Base-by-base conservation (phyloP, 2,329 filamentous ascomycete genomes). In the Zarea fungicola region DNA sequence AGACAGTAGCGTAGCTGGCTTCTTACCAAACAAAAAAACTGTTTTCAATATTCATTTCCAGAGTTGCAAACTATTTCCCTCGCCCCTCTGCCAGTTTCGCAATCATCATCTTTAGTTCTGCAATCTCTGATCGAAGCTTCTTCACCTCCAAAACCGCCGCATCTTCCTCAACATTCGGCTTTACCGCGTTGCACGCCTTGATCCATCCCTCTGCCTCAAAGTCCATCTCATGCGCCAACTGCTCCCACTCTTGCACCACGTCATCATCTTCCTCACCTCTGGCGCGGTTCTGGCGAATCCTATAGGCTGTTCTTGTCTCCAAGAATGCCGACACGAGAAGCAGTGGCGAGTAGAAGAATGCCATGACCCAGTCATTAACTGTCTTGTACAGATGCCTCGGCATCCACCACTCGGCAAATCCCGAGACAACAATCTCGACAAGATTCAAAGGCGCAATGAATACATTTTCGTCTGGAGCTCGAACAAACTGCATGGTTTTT, bases 381-480 rank as follows among this genome's bases (percentile, higher is more conserved):
- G 78, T 77, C 57, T 91, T 85, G 64, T 97, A 99, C 2, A 67
- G 67, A 6, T 73, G 60, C 53, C 81, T 80, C n/a, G 80, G 71
- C 74, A 99, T 77, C 93, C 92, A 99, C 93, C 93, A 99, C 72
- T 97, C 93, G 46, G 95, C 84, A 0, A 95, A 62, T 32, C 87
- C 79, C 3, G 96, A 78, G 52, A 80, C 73, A 53, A 96, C 75
- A 16, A 97, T 83, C 65, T 99, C 93, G 52, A 99, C 79, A 2
- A 99, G 76, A 65, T 99, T 99, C 68, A 99, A 87, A 0, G 93
- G 93, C 1, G 93, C 84, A 60, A 99, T 96, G 69, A 93, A 99
- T 48, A 99, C 93, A 58, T 99, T 99, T 66, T 99, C 93, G 59
- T 99, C 93, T 0, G 93, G 93, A 0, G 93, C 93, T 42, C 93